Conservation (phyloP, 2,329 filamentous ascomycete species). For the Pseudogymnoascus sp. region DNA sequence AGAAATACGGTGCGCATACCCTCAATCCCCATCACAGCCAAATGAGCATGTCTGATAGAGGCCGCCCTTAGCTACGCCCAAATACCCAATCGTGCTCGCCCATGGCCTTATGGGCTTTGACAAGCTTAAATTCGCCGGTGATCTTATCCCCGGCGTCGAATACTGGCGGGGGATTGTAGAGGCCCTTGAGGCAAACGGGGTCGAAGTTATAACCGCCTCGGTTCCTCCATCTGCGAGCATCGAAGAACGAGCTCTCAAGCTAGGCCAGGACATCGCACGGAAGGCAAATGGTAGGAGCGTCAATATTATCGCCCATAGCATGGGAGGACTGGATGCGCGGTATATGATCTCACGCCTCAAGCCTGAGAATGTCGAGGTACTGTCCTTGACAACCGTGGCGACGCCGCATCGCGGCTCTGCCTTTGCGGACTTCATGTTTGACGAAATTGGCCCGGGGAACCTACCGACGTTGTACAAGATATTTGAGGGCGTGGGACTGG, state of each 20-base stretch:
- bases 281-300: constrained; percentile 48
- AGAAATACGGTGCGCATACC: constrained; percentile 42
- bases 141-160: constrained; percentile 45
- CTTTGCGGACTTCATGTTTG: constrained; percentile 47
- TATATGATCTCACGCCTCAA: constrained; percentile 54
- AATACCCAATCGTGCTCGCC: constrained; percentile 55
- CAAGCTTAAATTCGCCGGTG: constrained; percentile 43
- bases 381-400: constrained; percentile 32
- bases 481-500: constrained; percentile 43
- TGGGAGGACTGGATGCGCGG: constrained; percentile 57
- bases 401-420: constrained; percentile 33
- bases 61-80: constrained; percentile 38
- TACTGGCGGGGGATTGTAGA: constrained; percentile 60
- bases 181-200: constrained; percentile 44
- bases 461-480: constrained; percentile 48
- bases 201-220: constrained; percentile 50
- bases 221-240: constrained; percentile 56
- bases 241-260: constrained; percentile 48
- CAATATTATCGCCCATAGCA: constrained; percentile 66
- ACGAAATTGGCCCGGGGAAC: constrained; percentile 37
- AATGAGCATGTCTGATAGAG: constrained; percentile 8
- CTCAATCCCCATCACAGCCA: background rate
- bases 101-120: constrained; percentile 59
- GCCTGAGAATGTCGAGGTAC: constrained; percentile 38
- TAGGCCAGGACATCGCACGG: constrained; percentile 46